Conservation (phyloP, 2,329 filamentous ascomycete species). For the Diaporthe ampelina region DNA sequence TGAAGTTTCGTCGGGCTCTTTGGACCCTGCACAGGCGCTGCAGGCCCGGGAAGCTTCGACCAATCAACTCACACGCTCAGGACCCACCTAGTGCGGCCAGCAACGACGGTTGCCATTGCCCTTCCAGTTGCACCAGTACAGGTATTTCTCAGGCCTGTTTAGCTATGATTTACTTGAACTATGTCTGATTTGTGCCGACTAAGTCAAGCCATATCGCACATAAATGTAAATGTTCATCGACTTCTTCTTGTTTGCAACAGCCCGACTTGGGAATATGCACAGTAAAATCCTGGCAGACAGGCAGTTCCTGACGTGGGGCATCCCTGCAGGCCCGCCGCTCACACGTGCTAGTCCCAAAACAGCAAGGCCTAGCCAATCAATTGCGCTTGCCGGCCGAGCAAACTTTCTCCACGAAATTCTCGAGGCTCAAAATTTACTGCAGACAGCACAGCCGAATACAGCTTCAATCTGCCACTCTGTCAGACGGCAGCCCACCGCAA, state of each 20-base stretch:
- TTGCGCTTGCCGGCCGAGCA: conserved; percentile 40
- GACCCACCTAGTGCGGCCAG: conserved; percentile 15
- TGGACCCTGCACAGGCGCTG: conserved; percentile 9
- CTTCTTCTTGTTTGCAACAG: neutral
- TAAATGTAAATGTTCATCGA: too few species aligned
- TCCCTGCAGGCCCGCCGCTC: conserved; percentile 15
- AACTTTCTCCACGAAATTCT: conserved; percentile 42
- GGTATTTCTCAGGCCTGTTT: neutral
- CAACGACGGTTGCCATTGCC: conserved; percentile 22
- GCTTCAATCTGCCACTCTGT: conserved; percentile 13
- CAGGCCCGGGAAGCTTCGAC: conserved; percentile 28
- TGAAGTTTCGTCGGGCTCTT: conserved; percentile 24
- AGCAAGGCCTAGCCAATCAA: conserved; percentile 32
- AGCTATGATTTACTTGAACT: accelerated
- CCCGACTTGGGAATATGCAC: neutral
- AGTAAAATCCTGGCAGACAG: conserved; percentile 4
- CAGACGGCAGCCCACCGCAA: conserved; percentile 34
- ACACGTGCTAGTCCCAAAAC: neutral
- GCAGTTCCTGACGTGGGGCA: conserved; percentile 35
- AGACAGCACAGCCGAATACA: neutral
- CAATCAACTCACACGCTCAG: conserved; percentile 35
- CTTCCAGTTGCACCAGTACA: neutral
- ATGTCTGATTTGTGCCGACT: neutral
- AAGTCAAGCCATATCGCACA: too few species aligned
- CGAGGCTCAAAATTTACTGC: conserved; percentile 33